Evolutionary conservation across 2,329 filamentous ascomycete species (phyloP), one percentile per base, ranked within the genome.

Genomic region (Cladosporium sp.): DNA sequence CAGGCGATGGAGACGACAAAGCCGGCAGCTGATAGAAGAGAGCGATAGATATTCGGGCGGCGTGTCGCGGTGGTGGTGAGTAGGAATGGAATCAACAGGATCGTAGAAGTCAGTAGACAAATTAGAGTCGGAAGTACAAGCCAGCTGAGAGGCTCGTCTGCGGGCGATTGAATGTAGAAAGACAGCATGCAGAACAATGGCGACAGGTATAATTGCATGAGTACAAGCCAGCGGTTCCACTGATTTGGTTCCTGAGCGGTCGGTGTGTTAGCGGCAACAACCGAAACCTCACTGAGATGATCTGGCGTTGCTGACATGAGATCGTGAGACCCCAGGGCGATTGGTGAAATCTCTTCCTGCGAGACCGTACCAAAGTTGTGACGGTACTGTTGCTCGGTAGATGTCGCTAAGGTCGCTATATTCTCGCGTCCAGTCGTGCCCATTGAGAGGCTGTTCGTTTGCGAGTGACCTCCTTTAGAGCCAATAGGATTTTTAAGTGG

Each of bases 221-320:
- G 83, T 12, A 96, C 83, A 3, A 99, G 83, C 93, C 94, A 99
- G 53, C 91, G 84, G 67, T 92, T 96, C 92, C 94, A 97, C 28
- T 85, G 60, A 40, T 68, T 62, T 7, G 52, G 50, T 2, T 51
- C 58, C 13, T 36, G 61, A 34, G 12, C 49, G 20, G 17, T 56
- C 15, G 56, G 44, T 4, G 50, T 34, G 22, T 39, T 17, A 28
- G 55, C 36, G 28, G 55, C 39, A 28, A 52, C 24, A 50, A 61
- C 20, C 15, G 55, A 44, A n/a, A 32, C 10, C 47, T 57, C 55
- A n/a, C 55, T 57, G 19, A 51, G 35, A 20, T 34, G 28, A 4
- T 55, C 52, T 5, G 52, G 52, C 3, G 52, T 45, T 28, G 28
- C 39, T 15, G 52, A 55, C 13, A 55, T 12, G 10, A 55, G 52